Evolutionary conservation across 306 rosid genomes (phyloP).

Genomic region (Fagus crenata): DNA sequence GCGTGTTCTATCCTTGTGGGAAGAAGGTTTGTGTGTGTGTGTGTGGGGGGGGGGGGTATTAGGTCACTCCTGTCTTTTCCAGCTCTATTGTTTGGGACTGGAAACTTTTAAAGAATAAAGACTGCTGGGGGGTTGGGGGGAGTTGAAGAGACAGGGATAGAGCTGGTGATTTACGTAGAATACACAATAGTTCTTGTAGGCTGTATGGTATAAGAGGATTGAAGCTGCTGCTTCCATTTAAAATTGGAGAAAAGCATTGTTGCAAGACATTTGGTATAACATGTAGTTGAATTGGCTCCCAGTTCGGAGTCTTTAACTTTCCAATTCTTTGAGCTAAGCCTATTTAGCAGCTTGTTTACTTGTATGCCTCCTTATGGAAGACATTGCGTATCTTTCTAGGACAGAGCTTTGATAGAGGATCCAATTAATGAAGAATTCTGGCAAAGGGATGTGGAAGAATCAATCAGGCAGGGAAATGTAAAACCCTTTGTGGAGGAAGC

Average conservation of each 20-base stretch:
- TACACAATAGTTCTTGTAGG: background rate
- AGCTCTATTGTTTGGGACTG: too few species aligned
- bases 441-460: slow-evolving; percentile 98
- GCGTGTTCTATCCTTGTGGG: too few species aligned
- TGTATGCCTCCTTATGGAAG: slow-evolving; percentile 17
- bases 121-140: background rate
- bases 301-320: background rate
- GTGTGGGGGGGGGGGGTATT: background rate
- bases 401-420: slow-evolving; percentile 86
- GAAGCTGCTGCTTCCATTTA: background rate
- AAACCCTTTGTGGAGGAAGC: slow-evolving; percentile 92
- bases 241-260: background rate
- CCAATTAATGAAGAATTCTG: slow-evolving; percentile 93
- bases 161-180: background rate
- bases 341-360: slow-evolving; percentile 2
- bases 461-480: slow-evolving; percentile 73
- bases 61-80: too few species aligned
- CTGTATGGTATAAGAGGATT: background rate
- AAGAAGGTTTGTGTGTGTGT: too few species aligned
- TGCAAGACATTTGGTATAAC: background rate
- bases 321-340: background rate
- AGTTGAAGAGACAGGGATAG: background rate
- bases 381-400: slow-evolving; percentile 46
- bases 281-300: background rate
- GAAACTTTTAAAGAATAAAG: too few species aligned